A percentile compares a stretch with the other conserved stretches of the same genome.
Conservation (phyloP, 257 asterid species). For the Echites panduratus region DNA sequence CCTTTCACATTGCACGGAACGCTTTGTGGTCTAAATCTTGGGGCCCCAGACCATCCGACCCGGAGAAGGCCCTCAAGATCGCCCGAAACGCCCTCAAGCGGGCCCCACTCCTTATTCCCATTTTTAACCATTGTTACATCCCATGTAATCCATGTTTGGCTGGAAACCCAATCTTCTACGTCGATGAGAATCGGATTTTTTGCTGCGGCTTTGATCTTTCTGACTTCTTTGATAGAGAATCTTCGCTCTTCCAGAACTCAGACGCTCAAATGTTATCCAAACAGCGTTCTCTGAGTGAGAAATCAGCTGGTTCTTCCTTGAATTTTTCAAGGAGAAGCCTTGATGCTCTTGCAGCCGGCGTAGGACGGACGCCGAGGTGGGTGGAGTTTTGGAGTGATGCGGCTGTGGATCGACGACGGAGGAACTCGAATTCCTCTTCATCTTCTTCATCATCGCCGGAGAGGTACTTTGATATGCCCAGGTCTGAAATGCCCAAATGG, state of each 20-base stretch:
- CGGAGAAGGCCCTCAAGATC: conserved; percentile 64
- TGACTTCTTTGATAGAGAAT: conserved; percentile 82
- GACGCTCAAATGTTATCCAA: conserved; percentile 28
- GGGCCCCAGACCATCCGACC: conserved; percentile 71
- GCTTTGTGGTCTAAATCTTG: conserved; percentile 84
- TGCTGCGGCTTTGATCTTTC: conserved; percentile 86
- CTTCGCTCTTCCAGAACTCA: conserved; percentile 37
- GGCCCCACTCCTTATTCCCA: conserved; percentile 79
- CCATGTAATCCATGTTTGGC: conserved; percentile 84
- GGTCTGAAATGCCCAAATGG: conserved; percentile 76
- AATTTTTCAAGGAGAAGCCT: conserved; percentile 55
- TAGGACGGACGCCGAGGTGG: conserved; percentile 72
- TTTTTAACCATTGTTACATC: conserved; percentile 81
- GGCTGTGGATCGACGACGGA: conserved; percentile 66
- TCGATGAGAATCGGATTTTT: conserved; percentile 68
- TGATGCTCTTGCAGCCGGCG: conserved; percentile 36
- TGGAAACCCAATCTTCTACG: conserved; percentile 85
- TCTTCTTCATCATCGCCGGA: conserved; percentile 84
- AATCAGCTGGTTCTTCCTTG: conserved; percentile 38
- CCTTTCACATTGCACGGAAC: conserved; percentile 79
- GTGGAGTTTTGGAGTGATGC: conserved; percentile 99
- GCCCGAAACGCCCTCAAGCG: conserved; percentile 76
- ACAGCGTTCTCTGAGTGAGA: conserved; percentile 40
- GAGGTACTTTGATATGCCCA: conserved; percentile 54
- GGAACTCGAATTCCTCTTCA: conserved; percentile 55